These are phyloP conservation scores for Collybia sp. DNA, from an alignment of 768 basidiomycete species.

Conservation along the genomic window DNA sequence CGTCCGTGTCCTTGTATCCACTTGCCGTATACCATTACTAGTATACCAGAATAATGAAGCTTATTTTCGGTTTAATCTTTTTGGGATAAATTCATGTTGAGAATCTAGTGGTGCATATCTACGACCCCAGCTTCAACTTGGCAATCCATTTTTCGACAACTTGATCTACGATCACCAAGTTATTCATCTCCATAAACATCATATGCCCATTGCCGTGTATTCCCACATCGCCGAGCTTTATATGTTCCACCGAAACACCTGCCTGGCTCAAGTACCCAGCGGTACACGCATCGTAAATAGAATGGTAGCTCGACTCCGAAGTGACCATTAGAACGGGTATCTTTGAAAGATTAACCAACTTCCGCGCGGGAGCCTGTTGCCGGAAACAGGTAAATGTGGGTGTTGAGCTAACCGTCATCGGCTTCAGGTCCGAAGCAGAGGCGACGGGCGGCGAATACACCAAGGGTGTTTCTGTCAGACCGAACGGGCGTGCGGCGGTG, in stretches of 20 bases:
- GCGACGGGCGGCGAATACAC: slow-evolving; percentile 35
- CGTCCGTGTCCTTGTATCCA: not conserved
- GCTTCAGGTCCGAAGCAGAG: slow-evolving; percentile 30
- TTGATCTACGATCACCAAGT: slow-evolving; percentile 31
- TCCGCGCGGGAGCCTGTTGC: slow-evolving; percentile 36
- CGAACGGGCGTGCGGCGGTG: slow-evolving; percentile 35
- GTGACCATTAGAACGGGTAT: slow-evolving; percentile 45
- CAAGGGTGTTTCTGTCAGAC: slow-evolving; percentile 44
- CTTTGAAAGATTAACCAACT: slow-evolving; percentile 33
- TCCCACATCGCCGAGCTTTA: slow-evolving; percentile 35
- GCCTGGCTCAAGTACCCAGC: slow-evolving; percentile 38
- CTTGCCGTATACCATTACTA: too few species aligned
- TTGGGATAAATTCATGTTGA: too few species aligned
- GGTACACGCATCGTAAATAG: slow-evolving; percentile 42
- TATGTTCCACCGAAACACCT: slow-evolving; percentile 38
- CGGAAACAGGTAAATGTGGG: slow-evolving; percentile 34
- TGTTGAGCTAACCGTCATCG: slow-evolving; percentile 17
- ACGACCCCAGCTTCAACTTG: not conserved
- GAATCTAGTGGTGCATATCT: too few species aligned
- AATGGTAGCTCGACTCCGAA: slow-evolving; percentile 45
- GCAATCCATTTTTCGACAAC: slow-evolving; percentile 37
- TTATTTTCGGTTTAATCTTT: too few species aligned
- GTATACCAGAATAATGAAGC: too few species aligned
- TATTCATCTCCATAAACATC: slow-evolving; percentile 54
- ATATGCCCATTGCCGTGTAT: slow-evolving; percentile 52